These are phyloP conservation scores for Periconia sp. DNA, from an alignment of 2,329 filamentous ascomycete species.

Conservation along the genomic window DNA sequence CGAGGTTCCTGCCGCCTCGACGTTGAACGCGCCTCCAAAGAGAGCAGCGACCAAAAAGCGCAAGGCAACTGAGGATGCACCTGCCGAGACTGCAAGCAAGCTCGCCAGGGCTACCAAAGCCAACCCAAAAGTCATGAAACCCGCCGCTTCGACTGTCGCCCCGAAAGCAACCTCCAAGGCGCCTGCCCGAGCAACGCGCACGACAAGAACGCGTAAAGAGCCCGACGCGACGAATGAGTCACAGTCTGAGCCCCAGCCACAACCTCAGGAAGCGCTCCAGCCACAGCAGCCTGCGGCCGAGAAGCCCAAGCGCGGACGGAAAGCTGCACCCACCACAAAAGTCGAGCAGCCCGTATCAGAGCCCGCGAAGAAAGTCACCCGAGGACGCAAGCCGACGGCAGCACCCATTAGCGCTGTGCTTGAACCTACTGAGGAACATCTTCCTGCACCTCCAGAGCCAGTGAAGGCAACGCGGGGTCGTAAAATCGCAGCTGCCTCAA, in stretches of 20 bases:
- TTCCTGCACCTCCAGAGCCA: conserved; percentile 8
- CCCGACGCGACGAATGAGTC: neutral
- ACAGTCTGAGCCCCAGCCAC: neutral
- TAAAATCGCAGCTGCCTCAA: conserved; percentile 15
- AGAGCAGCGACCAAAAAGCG: conserved; percentile 24
- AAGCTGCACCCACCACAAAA: conserved; percentile 11
- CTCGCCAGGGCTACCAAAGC: neutral
- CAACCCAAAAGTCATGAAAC: neutral
- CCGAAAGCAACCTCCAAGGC: conserved; percentile 11
- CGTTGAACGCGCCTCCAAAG: conserved; percentile 36
- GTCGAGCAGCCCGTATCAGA: conserved; percentile 7
- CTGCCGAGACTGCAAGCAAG: conserved; percentile 17
- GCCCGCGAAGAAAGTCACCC: conserved; percentile 19
- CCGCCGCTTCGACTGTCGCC: conserved; percentile 11
- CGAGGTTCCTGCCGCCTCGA: conserved; percentile 23
- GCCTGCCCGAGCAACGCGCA: conserved; percentile 1
- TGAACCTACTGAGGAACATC: neutral
- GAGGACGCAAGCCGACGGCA: conserved; percentile 17
- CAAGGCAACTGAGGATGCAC: conserved; percentile 27
- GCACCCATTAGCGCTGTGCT: too few species aligned
- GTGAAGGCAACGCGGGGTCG: conserved; percentile 17
- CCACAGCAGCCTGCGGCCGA: neutral
- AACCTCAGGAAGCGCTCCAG: neutral
- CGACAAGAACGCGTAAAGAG: neutral
- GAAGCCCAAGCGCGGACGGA: conserved; percentile 8